Evolutionary conservation across 345 rosid genomes (phyloP).

Genomic region (Nasturtium officinale): DNA sequence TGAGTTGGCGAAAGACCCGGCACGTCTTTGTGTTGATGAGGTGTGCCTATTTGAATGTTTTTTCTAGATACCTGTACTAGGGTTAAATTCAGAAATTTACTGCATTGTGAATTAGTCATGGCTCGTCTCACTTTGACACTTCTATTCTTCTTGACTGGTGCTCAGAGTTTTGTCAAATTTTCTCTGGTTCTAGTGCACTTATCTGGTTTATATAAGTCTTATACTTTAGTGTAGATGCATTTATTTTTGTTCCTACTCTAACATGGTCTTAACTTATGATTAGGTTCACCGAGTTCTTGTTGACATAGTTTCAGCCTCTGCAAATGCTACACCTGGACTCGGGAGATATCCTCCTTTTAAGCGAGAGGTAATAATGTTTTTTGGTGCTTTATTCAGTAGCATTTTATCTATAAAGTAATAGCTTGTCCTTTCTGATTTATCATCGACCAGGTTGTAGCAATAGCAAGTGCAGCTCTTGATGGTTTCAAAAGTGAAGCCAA

Average conservation of each 20-base stretch:
- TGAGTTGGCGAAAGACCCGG: slow-evolving; percentile 97
- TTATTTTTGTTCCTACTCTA: neutral
- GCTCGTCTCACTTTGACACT: slow-evolving; percentile 20
- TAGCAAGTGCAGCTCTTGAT: slow-evolving; percentile 92
- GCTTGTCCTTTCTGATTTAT: slow-evolving; percentile 14
- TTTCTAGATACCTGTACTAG: slow-evolving; percentile 6
- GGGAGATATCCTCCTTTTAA: slow-evolving; percentile 98
- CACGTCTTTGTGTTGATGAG: slow-evolving; percentile 97
- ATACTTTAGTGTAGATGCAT: neutral
- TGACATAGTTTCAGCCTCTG: slow-evolving; percentile 86
- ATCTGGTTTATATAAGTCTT: neutral
- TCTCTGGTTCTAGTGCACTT: slow-evolving; percentile 17
- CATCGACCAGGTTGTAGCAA: slow-evolving; percentile 71
- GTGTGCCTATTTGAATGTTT: slow-evolving; percentile 42
- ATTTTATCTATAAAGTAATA: neutral
- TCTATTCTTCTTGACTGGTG: neutral
- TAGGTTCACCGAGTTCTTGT: slow-evolving; percentile 94
- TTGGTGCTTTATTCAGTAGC: slow-evolving; percentile 14
- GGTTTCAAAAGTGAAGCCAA: slow-evolving; percentile 89
- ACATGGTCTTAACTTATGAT: slow-evolving; percentile 25
- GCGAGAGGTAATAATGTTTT: slow-evolving; percentile 67
- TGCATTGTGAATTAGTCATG: slow-evolving; percentile 10
- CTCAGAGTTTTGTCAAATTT: slow-evolving; percentile 6
- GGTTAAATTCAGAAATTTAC: slow-evolving; percentile 16
- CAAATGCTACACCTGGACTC: slow-evolving; percentile 95